phyloP scores from a whole-genome alignment of 139 green algal species.

The Asterochloris erici region DNA sequence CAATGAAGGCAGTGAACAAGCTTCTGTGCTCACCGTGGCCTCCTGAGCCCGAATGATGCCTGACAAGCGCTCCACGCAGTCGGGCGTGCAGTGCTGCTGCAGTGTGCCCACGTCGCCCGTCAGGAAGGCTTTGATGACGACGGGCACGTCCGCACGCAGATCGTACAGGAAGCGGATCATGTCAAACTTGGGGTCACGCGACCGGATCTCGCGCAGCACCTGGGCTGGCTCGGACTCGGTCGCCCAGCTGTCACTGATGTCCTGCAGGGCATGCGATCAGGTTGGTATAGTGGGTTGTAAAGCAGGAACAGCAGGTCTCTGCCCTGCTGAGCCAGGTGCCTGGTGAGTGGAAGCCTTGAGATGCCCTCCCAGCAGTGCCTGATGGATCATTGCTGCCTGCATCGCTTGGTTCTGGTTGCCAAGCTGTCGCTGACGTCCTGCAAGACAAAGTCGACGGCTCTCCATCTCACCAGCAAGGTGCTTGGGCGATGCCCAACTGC shows the following conservation, averaged over 20 bases:
- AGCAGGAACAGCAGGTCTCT: not conserved
- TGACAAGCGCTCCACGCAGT: conserved; percentile 81
- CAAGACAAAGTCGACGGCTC: too few relatives aligned
- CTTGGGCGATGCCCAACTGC: too few relatives aligned
- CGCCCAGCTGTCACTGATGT: conserved; percentile 72
- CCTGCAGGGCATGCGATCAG: conserved; percentile 34
- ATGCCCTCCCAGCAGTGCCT: not conserved
- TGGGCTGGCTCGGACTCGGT: conserved; percentile 66
- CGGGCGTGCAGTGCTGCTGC: conserved; percentile 67
- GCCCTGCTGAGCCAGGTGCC: too few relatives aligned
- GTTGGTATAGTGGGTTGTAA: not conserved
- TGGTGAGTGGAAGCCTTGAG: not conserved
- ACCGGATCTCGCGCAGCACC: conserved; percentile 79
- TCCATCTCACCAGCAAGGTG: too few relatives aligned
- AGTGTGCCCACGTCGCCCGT: conserved; percentile 55
- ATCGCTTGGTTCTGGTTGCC: not conserved
- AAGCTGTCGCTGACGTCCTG: too few relatives aligned
- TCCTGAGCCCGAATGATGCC: conserved; percentile 67
- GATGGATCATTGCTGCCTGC: not conserved
- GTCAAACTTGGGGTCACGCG: conserved; percentile 83
- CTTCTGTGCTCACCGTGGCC: not conserved
- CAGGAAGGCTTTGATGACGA: conserved; percentile 66
- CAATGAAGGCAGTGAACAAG: too few relatives aligned
- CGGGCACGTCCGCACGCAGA: conserved; percentile 53
- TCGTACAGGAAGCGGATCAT: conserved; percentile 72